Percentiles rank a stretch among this genome's conserved stretches.
Conservation (phyloP, 345 rosid genomes). For the Eucalyptus polybractea region DNA sequence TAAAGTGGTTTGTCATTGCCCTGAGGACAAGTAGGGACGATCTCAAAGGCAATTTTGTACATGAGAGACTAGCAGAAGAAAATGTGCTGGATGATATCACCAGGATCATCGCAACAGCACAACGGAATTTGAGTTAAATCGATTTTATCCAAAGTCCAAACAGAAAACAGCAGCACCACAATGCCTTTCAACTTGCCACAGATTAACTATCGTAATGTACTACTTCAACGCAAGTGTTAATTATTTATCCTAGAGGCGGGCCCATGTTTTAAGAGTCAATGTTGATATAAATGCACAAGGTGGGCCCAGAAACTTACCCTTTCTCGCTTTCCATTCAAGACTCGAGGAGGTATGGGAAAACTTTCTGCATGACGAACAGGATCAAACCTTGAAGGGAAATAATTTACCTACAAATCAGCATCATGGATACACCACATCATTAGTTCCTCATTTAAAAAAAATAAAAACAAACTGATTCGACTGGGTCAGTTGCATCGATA, state of each 20-base stretch:
- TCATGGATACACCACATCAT: neutral
- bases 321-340: slow-evolving; percentile 70
- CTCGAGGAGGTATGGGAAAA: slow-evolving; percentile 36
- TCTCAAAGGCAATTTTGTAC: neutral
- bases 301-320: slow-evolving; percentile 27
- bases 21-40: neutral
- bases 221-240: neutral
- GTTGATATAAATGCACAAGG: neutral
- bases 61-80: neutral
- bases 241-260: neutral
- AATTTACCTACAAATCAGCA: slow-evolving; percentile 50
- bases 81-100: neutral
- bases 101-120: neutral
- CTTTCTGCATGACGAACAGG: slow-evolving; percentile 62
- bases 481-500: neutral
- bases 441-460: neutral
- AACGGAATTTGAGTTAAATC: neutral
- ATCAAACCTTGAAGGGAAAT: slow-evolving; percentile 87
- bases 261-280: neutral
- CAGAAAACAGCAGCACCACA: neutral
- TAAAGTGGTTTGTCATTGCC: neutral
- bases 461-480: neutral
- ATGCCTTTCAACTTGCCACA: neutral
- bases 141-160: neutral
- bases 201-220: neutral